phyloP scores from a whole-genome alignment of 2,329 filamentous ascomycete genomes.

The Coccinonectria pachysandricola region DNA sequence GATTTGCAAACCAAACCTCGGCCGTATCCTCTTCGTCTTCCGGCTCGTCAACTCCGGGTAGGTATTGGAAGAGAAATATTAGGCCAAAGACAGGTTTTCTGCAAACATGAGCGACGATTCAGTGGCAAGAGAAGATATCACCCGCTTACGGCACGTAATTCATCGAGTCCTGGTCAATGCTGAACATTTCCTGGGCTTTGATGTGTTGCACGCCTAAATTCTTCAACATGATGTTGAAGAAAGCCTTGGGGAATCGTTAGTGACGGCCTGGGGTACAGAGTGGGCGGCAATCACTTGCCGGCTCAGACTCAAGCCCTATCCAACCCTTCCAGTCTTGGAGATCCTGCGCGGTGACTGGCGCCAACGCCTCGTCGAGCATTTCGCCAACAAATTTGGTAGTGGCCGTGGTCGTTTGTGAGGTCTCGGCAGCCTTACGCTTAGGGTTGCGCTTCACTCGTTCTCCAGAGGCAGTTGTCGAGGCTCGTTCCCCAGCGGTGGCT shows the following conservation, averaged over 20 bases:
- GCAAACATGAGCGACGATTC: too few relatives aligned
- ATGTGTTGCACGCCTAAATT: slow-evolving; percentile 67
- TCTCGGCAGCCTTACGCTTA: slow-evolving; percentile 34
- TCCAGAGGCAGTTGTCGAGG: too few relatives aligned
- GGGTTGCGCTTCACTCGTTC: too few relatives aligned
- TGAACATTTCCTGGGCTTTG: slow-evolving; percentile 66
- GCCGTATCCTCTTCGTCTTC: slow-evolving; percentile 45
- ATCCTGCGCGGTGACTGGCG: slow-evolving; percentile 40
- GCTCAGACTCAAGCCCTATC: slow-evolving; percentile 83
- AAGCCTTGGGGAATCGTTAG: slow-evolving; percentile 39
- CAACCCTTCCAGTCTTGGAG: slow-evolving; percentile 58
- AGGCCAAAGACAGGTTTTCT: slow-evolving; percentile 71
- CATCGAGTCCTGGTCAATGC: slow-evolving; percentile 57
- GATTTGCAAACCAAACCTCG: slow-evolving; percentile 87
- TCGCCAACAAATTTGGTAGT: slow-evolving; percentile 24
- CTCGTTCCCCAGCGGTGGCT: too few relatives aligned
- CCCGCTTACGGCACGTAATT: slow-evolving; percentile 52
- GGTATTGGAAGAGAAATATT: slow-evolving; percentile 77
- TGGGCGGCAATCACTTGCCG: slow-evolving; percentile 53
- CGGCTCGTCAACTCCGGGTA: slow-evolving; percentile 40
- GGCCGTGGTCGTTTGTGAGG: slow-evolving; percentile 17
- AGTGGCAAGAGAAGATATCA: too few relatives aligned
- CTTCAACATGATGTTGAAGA: slow-evolving; percentile 77
- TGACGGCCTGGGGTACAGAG: too few relatives aligned
- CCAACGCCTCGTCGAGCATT: slow-evolving; percentile 36